These are phyloP conservation scores for Umbelopsis isabellina DNA, from an alignment of 192 early-diverging fungal genomes.

Conservation along the genomic window DNA sequence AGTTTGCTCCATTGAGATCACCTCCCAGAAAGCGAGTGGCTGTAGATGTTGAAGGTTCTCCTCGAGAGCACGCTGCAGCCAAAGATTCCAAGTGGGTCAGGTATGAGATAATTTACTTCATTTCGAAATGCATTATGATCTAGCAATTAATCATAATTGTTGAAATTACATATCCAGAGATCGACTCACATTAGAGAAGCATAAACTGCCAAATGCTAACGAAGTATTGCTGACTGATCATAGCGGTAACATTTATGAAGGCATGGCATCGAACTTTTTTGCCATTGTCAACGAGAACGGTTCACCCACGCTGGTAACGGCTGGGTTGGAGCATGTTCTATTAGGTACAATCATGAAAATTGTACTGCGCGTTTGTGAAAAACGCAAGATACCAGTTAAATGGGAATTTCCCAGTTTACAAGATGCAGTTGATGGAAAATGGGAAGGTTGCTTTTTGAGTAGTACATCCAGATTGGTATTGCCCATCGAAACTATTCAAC, in stretches of 20 bases:
- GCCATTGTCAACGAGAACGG: conserved; percentile 43
- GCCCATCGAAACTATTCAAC: conserved; percentile 51
- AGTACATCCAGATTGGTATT: conserved; percentile 61
- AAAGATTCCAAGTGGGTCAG: conserved; percentile 78
- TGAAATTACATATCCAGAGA: conserved; percentile 38
- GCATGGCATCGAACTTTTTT: conserved; percentile 73
- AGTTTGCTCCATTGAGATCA: conserved; percentile 32
- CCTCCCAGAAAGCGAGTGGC: conserved; percentile 28
- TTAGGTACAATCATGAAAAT: conserved; percentile 68
- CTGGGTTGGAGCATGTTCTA: conserved; percentile 61
- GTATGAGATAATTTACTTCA: conserved; percentile 30
- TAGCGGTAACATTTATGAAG: conserved; percentile 65
- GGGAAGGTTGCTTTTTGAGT: conserved; percentile 70
- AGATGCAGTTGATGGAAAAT: conserved; percentile 43
- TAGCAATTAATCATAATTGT: not conserved
- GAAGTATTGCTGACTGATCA: conserved; percentile 65
- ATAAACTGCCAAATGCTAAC: conserved; percentile 48
- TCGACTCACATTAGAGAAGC: conserved; percentile 46
- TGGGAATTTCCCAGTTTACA: conserved; percentile 58
- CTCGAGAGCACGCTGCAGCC: conserved; percentile 52
- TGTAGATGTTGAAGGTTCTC: conserved; percentile 57
- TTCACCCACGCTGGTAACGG: conserved; percentile 46
- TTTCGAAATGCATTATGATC: not conserved
- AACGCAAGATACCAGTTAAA: conserved; percentile 51
- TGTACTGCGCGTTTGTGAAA: conserved; percentile 58